These are phyloP conservation scores for Phylloporus scabripes DNA, from an alignment of 768 basidiomycete genomes.

Conservation along the genomic window DNA sequence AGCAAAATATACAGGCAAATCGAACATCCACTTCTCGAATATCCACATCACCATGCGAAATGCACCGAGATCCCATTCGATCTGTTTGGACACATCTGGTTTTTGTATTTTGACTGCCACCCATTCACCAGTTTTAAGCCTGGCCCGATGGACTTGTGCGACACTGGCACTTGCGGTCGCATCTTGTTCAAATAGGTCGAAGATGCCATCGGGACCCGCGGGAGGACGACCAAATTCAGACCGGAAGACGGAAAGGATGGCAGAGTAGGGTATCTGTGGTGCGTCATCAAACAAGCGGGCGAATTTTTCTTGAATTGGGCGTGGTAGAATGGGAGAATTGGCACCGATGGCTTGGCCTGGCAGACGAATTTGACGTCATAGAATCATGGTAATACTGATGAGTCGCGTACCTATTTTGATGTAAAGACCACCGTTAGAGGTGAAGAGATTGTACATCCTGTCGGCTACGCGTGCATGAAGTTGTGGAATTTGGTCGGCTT, in stretches of 20 bases:
- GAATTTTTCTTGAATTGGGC: slow-evolving; percentile 78
- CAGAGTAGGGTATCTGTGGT: slow-evolving; percentile 73
- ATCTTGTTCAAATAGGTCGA: slow-evolving; percentile 68
- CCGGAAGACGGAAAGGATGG: slow-evolving; percentile 60
- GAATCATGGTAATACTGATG: background rate
- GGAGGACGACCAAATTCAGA: slow-evolving; percentile 65
- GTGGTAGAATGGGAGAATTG: slow-evolving; percentile 80
- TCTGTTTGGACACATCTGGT: slow-evolving; percentile 79
- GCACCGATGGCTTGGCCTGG: slow-evolving; percentile 74
- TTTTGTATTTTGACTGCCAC: slow-evolving; percentile 96
- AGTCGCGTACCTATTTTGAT: slow-evolving; percentile 64
- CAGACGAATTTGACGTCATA: background rate
- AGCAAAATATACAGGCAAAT: slow-evolving; percentile 77
- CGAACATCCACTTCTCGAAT: slow-evolving; percentile 76
- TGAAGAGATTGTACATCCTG: slow-evolving; percentile 69
- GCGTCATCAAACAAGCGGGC: slow-evolving; percentile 83
- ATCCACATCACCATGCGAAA: slow-evolving; percentile 74
- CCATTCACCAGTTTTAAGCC: slow-evolving; percentile 48
- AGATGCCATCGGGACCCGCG: slow-evolving; percentile 64
- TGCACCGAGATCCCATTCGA: slow-evolving; percentile 75
- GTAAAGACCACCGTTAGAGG: slow-evolving; percentile 79
- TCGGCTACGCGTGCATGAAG: slow-evolving; percentile 83
- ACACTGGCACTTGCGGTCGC: slow-evolving; percentile 87
- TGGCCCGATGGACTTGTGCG: slow-evolving; percentile 86
- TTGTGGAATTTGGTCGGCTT: slow-evolving; percentile 66